phyloP scores from a whole-genome alignment of 306 rosid species.

The Begonia fuchsioides region DNA sequence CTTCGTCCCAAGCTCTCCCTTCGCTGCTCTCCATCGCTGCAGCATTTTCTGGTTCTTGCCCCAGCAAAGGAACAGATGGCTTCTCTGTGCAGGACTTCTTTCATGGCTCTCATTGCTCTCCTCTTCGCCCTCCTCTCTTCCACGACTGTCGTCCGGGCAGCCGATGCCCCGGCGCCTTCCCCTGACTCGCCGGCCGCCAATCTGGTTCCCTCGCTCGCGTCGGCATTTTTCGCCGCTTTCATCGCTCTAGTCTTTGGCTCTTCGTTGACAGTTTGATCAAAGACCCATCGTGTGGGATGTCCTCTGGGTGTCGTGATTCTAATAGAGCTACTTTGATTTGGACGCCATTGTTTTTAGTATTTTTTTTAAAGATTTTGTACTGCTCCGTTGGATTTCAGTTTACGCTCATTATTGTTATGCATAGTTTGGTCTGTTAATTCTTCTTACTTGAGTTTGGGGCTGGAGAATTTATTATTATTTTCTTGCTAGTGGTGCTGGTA shows the following conservation, averaged over 20 bases:
- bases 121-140: slow-evolving; percentile 23
- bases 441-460: too few species aligned
- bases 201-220: slow-evolving; percentile 37
- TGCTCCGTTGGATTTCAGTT: too few species aligned
- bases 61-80: slow-evolving; percentile 57
- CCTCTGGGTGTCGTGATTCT: background rate
- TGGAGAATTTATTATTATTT: too few species aligned
- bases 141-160: slow-evolving; percentile 25
- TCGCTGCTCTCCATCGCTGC: background rate
- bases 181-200: slow-evolving; percentile 45
- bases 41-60: background rate
- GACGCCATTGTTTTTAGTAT: too few species aligned
- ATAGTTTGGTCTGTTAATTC: too few species aligned
- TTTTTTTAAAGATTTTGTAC: too few species aligned
- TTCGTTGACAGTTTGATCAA: slow-evolving; percentile 36
- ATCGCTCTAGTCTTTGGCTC: slow-evolving; percentile 59
- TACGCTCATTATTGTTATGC: too few species aligned
- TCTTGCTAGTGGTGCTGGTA: too few species aligned
- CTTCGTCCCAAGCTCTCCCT: background rate
- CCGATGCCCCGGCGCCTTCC: slow-evolving; percentile 67
- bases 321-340: background rate
- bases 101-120: slow-evolving; percentile 30
- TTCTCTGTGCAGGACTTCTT: slow-evolving; percentile 26
- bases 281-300: background rate
- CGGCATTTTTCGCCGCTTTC: slow-evolving; percentile 26